Conservation (phyloP, 345 rosid genomes). For the Populus pruinosa region DNA sequence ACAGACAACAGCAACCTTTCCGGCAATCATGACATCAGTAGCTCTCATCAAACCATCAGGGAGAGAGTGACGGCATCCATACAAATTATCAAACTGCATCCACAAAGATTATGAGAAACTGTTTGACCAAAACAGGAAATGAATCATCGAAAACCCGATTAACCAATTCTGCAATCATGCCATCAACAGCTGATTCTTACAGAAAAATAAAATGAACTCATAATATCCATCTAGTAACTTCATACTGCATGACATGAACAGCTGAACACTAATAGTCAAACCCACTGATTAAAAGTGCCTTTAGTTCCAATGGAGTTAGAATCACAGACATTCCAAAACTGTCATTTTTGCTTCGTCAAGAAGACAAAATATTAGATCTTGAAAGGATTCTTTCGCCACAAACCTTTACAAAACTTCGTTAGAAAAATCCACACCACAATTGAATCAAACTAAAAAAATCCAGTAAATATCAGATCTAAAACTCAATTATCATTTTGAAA, state of each 20-base stretch:
- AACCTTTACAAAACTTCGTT: not conserved
- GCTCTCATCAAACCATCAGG: slow-evolving; percentile 99
- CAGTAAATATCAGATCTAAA: not conserved
- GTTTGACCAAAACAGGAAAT: not conserved
- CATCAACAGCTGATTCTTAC: not conserved
- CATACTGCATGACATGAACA: not conserved
- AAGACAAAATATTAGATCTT: not conserved
- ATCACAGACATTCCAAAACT: not conserved
- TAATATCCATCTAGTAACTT: too few relatives aligned
- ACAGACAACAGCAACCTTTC: slow-evolving; percentile 70
- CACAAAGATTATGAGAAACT: not conserved
- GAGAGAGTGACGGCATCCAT: slow-evolving; percentile 97
- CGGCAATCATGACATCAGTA: slow-evolving; percentile 94
- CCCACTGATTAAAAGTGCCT: not conserved
- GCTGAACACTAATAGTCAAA: not conserved
- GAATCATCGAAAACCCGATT: not conserved
- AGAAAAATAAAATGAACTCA: too few relatives aligned
- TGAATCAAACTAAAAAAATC: not conserved
- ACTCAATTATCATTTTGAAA: too few relatives aligned
- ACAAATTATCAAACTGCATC: slow-evolving; percentile 81
- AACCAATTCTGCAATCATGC: not conserved
- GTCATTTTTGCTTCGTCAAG: not conserved
- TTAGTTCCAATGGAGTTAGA: not conserved
- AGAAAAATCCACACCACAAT: not conserved
- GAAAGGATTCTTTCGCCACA: not conserved